phyloP scores from a whole-genome alignment of 1,284 basidiomycete genomes.

The Marasmius oreades region DNA sequence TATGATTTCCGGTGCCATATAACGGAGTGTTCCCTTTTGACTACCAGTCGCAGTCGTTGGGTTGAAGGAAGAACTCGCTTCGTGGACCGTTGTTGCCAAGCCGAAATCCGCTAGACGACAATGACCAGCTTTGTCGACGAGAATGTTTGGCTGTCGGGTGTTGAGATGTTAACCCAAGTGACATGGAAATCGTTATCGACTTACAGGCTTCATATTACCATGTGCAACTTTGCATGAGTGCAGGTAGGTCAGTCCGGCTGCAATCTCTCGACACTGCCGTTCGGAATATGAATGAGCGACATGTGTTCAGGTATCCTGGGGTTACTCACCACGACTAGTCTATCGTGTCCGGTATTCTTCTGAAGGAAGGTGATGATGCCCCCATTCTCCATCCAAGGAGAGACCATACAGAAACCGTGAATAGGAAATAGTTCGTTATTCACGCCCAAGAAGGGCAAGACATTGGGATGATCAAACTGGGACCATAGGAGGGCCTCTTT shows the following conservation, averaged over 20 bases:
- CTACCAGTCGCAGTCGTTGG: not conserved
- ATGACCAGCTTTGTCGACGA: not conserved
- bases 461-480: conserved; percentile 12
- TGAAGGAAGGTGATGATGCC: conserved; percentile 9
- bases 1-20: not conserved
- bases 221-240: not conserved
- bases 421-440: conserved; percentile 4
- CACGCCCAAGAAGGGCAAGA: conserved; percentile 13
- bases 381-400: conserved; percentile 15
- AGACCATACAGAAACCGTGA: conserved; percentile 10
- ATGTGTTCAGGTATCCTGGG: too few species aligned
- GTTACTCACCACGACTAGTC: conserved; percentile 2
- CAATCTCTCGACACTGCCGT: not conserved
- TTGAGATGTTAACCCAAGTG: not conserved
- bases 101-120: not conserved
- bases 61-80: too few species aligned
- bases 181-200: not conserved
- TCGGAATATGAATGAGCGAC: too few species aligned
- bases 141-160: not conserved
- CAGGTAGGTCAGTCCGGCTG: not conserved
- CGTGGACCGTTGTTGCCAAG: not conserved
- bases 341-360: conserved; percentile 8
- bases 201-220: not conserved
- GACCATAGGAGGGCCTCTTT: conserved; percentile 15
- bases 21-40: not conserved